These are phyloP conservation scores for Umbellularia californica DNA, from an alignment of 164 flowering plant genomes.

Conservation along the genomic window DNA sequence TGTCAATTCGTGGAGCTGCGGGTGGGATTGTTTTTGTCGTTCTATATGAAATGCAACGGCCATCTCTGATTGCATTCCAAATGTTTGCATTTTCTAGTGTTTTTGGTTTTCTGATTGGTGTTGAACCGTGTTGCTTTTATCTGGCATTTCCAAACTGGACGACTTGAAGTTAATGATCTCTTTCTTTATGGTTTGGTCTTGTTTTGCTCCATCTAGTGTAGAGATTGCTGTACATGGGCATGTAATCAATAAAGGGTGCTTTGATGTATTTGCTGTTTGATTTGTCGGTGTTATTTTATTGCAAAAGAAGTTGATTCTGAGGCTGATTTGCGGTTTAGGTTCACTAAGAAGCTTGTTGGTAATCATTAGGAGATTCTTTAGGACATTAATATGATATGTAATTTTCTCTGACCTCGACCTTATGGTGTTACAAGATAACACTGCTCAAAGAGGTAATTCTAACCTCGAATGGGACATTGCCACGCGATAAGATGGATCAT, in stretches of 20 bases:
- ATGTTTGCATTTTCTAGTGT: neutral
- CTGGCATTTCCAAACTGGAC: neutral
- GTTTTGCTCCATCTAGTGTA: neutral
- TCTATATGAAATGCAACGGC: neutral
- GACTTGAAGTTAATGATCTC: neutral
- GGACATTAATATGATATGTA: too few species aligned
- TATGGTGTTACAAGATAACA: too few species aligned
- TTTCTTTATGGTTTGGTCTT: neutral
- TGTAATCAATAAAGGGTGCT: neutral
- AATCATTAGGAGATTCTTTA: too few species aligned
- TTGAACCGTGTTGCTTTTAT: neutral
- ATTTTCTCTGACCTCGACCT: too few species aligned
- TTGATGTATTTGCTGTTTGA: neutral
- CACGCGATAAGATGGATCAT: too few species aligned
- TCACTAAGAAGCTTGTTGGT: too few species aligned
- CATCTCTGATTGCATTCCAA: neutral
- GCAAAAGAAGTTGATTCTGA: too few species aligned
- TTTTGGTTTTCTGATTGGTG: neutral
- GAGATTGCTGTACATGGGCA: neutral
- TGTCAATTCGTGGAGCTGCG: neutral
- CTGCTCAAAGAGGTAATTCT: too few species aligned
- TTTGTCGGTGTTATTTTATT: too few species aligned
- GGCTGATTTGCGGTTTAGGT: too few species aligned
- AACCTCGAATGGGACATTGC: too few species aligned
- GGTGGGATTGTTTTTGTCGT: neutral